Conservation (phyloP, 805 yeast species). For the Peterozyma xylosa region DNA sequence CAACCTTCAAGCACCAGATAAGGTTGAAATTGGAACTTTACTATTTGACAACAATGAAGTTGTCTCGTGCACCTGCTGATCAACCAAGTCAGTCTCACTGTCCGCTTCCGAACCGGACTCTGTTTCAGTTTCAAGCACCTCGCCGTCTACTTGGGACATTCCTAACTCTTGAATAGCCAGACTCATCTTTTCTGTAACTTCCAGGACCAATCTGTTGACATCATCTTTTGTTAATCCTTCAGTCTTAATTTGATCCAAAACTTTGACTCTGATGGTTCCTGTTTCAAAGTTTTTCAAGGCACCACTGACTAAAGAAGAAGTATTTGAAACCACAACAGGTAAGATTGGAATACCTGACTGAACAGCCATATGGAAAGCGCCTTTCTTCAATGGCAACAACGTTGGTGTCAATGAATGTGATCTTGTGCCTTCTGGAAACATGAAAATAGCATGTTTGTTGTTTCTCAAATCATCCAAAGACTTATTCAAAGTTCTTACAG, state of each 20-base stretch:
- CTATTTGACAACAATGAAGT: conserved; percentile 4
- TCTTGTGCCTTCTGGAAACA: conserved; percentile 98
- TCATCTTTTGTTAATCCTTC: conserved; percentile 64
- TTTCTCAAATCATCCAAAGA: conserved; percentile 59
- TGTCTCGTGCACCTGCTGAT: conserved; percentile 4
- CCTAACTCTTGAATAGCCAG: conserved; percentile 32
- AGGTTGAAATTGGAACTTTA: background rate
- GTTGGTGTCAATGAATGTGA: conserved; percentile 64
- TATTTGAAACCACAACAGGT: conserved; percentile 84
- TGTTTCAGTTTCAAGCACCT: background rate
- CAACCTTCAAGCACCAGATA: background rate
- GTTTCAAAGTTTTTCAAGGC: conserved; percentile 56
- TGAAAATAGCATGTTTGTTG: conserved; percentile 68
- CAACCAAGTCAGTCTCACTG: background rate
- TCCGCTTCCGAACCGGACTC: background rate
- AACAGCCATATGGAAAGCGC: conserved; percentile 95
- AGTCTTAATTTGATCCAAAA: conserved; percentile 76
- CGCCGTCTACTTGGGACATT: conserved; percentile 25
- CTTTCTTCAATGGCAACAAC: conserved; percentile 87
- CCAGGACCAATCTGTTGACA: conserved; percentile 49
- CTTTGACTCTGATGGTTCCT: conserved; percentile 74
- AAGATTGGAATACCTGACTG: conserved; percentile 86
- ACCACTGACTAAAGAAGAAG: conserved; percentile 63
- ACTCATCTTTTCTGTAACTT: conserved; percentile 55
- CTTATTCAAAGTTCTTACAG: conserved; percentile 62